Conservation (phyloP, 176 grass and related monocot species). For the Oropetium thomaeum region DNA sequence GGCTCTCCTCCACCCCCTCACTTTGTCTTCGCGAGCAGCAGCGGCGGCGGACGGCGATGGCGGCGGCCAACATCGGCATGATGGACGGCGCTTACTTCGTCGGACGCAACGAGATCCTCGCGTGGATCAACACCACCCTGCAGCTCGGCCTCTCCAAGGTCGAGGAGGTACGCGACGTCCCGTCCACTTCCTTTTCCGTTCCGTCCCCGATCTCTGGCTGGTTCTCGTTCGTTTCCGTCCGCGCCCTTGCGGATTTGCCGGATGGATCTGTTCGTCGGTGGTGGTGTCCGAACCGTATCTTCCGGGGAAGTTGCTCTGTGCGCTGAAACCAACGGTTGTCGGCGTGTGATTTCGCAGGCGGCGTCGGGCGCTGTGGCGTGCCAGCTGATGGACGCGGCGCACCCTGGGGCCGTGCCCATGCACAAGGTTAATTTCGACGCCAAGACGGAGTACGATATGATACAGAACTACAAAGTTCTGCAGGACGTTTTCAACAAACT, state of each 20-base stretch:
- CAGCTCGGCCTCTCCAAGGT: conserved; percentile 93
- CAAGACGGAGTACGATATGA: conserved; percentile 97
- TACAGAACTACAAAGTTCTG: conserved; percentile 98
- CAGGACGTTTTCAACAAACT: conserved; percentile 98
- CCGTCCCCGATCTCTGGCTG: background rate
- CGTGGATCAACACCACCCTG: conserved; percentile 97
- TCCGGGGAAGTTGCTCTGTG: no score
- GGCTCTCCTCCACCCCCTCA: background rate
- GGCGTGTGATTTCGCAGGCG: conserved; percentile 37
- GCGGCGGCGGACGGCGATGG: conserved; percentile 47
- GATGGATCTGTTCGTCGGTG: background rate
- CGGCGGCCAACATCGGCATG: conserved; percentile 83
- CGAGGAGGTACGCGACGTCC: conserved; percentile 59
- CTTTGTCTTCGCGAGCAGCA: background rate
- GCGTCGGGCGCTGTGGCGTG: conserved; percentile 85
- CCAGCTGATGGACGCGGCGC: conserved; percentile 90
- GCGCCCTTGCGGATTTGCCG: background rate
- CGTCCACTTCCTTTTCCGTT: background rate
- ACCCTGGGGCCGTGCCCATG: conserved; percentile 85
- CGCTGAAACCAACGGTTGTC: conserved; percentile 34
- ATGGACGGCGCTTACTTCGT: conserved; percentile 99
- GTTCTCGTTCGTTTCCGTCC: background rate
- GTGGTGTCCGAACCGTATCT: background rate
- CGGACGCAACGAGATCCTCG: conserved; percentile 85
- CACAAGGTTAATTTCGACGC: conserved; percentile 98